phyloP scores from a whole-genome alignment of 441 rosid genomes.

The Macaranga tanarius region DNA sequence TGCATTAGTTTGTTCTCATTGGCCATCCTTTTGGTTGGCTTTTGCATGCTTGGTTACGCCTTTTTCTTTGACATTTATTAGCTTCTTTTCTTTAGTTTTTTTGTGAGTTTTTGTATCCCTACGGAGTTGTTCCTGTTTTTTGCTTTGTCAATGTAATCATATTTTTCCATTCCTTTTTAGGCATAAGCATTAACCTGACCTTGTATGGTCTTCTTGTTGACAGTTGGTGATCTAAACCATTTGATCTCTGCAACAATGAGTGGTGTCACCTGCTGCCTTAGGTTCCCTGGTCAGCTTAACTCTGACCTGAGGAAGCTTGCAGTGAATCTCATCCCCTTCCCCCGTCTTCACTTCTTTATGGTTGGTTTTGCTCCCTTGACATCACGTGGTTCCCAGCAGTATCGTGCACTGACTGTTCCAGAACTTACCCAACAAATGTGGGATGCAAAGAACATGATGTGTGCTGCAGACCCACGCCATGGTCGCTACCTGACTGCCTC shows the following conservation, averaged over 20 bases:
- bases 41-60: not conserved
- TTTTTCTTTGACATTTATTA: not conserved
- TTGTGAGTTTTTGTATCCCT: too few species aligned
- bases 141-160: too few species aligned
- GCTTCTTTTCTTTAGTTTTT: too few species aligned
- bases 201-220: not conserved
- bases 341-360: slow-evolving; percentile 42
- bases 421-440: slow-evolving; percentile 31
- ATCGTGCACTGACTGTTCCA: slow-evolving; percentile 26
- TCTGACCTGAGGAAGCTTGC: slow-evolving; percentile 46
- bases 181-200: not conserved
- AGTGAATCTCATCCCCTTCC: slow-evolving; percentile 45
- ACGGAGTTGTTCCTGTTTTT: not conserved
- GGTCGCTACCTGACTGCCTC: slow-evolving; percentile 25
- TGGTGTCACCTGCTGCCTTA: slow-evolving; percentile 45
- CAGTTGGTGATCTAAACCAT: slow-evolving; percentile 44
- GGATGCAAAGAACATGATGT: slow-evolving; percentile 31
- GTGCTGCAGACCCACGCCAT: slow-evolving; percentile 24
- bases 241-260: slow-evolving; percentile 44
- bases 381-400: slow-evolving; percentile 27
- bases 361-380: slow-evolving; percentile 30
- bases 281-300: slow-evolving; percentile 34
- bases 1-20: too few species aligned
- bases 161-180: not conserved
- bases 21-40: not conserved